These are phyloP conservation scores for Leishmania tarentolae DNA, from an alignment of 208 protist species.

Conservation along the genomic window DNA sequence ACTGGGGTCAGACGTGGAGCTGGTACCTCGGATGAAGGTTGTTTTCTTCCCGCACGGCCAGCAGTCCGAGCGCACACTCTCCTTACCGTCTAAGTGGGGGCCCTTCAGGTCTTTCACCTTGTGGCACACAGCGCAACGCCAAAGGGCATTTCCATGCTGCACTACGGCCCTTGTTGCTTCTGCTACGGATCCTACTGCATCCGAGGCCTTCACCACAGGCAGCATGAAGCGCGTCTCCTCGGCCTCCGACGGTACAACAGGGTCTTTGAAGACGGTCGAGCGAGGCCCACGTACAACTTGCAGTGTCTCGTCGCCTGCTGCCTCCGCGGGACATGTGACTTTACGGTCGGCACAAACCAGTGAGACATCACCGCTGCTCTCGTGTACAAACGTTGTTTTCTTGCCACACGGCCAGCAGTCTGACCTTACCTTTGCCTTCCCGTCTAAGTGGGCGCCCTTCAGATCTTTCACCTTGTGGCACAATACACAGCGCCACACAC, in stretches of 20 bases:
- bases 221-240: background rate
- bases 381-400: constrained; percentile 1
- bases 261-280: background rate
- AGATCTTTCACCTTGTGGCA: constrained; percentile 7
- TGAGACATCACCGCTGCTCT: background rate
- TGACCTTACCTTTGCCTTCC: background rate
- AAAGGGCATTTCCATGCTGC: background rate
- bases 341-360: background rate
- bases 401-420: constrained; percentile 10
- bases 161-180: background rate
- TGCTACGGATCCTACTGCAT: background rate
- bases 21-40: too few relatives aligned
- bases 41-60: constrained; percentile 1
- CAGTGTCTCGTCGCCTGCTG: background rate
- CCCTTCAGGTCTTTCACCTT: constrained; percentile 5
- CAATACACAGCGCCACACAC: background rate
- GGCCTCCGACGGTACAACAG: background rate
- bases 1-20: too few relatives aligned
- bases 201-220: background rate
- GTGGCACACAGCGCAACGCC: background rate
- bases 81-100: background rate
- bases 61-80: constrained; percentile 4
- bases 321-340: background rate
- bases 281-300: background rate
- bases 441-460: background rate